Base-by-base conservation (phyloP, 1,284 basidiomycete species). In the Gomphus bonarii region DNA sequence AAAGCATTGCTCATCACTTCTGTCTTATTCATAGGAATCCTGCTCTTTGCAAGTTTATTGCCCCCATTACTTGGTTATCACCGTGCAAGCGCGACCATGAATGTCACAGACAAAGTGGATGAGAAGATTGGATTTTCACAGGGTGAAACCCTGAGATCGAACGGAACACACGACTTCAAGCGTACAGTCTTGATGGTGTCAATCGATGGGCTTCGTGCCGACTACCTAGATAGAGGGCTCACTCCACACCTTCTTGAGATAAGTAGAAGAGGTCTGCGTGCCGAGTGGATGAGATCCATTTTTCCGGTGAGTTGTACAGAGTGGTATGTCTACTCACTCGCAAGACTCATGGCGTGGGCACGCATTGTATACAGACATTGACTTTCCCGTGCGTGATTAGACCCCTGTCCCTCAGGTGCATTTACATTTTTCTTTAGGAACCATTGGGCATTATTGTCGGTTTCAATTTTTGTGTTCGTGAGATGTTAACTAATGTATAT, bases 161-260 rank as follows among this genome's bases (percentile, higher is more conserved):
- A 93, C 64, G 86, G 88, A 53, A 92, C 88, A 0, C 84, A 89
- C 63, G 74, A 81, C 35, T 91, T 86, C 71, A 84, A 77, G 71
- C 76, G 82, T 62, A 94, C 89, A 0, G 88, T 92, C 14, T 67
- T 95, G 22, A 77, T 95, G 51, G 81, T 95, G 22, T 92, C 90
- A 33, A 88, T 95, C 44, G 91, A 95, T 66, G 91, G 91, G 0
- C 71, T 93, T 44, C 78, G 88, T 59, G 88, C 91, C 43, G 85
- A 88, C 65, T 94, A 94, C 65, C 76, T 95, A 42, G 84, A 91
- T 65, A 76, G 88, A 54, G 85, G 84, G 0, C 69, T 92, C 31
- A 92, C 91, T 1, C 90, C 91, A 0, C 82, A 91, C 67, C 70
- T 94, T 16, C 70, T 91, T 46, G 80, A 82, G 57, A 85, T 91